These are phyloP conservation scores for Danielozyma ontarioensis DNA, from an alignment of 805 yeast genomes.

Conservation along the genomic window DNA sequence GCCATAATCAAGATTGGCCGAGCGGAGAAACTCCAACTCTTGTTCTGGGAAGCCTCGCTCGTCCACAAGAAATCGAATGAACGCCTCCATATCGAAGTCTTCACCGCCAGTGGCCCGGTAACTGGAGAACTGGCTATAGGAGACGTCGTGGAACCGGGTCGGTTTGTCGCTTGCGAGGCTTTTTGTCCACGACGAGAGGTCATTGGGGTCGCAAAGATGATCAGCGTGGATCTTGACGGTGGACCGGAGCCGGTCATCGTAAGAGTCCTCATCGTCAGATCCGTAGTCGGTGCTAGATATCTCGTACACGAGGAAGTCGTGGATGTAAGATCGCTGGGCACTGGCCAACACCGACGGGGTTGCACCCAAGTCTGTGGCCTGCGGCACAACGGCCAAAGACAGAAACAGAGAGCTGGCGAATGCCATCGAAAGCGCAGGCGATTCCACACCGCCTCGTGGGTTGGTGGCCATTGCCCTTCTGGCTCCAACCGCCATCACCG, in stretches of 20 bases:
- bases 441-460: no score
- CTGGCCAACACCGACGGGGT: no score
- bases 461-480: no score
- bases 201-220: neutral
- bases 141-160: no score
- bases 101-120: conserved; percentile 3
- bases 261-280: neutral
- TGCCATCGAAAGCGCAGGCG: no score
- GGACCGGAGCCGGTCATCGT: neutral
- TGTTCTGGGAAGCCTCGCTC: neutral
- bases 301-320: conserved; percentile 7
- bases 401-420: no score
- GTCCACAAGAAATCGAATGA: conserved; percentile 25
- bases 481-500: no score
- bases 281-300: neutral
- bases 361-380: no score
- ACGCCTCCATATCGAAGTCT: conserved; percentile 23
- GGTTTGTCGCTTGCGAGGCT: conserved; percentile 3
- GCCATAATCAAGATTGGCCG: conserved; percentile 28
- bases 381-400: no score
- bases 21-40: conserved; percentile 24
- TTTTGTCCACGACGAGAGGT: conserved; percentile 2
- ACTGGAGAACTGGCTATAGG: neutral
- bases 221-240: conserved; percentile 1
- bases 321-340: no score